Evolutionary conservation across 176 grass and related monocot genomes (phyloP).

Genomic region (Saccharum officinarum): DNA sequence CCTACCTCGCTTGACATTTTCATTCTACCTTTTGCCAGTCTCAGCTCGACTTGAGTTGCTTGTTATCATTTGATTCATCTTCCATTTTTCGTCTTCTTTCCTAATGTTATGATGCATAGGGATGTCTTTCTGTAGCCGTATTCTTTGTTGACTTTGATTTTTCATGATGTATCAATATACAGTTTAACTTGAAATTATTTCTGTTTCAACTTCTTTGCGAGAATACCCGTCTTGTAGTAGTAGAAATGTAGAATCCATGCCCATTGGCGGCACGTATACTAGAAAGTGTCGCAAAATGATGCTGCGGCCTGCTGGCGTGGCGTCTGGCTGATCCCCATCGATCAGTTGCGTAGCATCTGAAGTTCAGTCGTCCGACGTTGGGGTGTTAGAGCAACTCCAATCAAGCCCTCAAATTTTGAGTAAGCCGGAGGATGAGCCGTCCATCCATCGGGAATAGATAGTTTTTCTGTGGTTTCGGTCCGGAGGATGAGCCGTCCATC

Average conservation of each 20-base stretch:
- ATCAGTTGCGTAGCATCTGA: too few relatives aligned
- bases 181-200: not conserved
- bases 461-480: too few relatives aligned
- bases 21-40: constrained; percentile 7
- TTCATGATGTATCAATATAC: not conserved
- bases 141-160: not conserved
- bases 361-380: too few relatives aligned
- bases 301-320: too few relatives aligned
- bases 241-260: not conserved
- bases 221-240: not conserved
- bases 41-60: constrained; percentile 6
- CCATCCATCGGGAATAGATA: too few relatives aligned
- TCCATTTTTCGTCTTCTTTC: not conserved
- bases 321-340: too few relatives aligned
- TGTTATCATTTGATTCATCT: not conserved
- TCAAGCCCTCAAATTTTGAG: too few relatives aligned
- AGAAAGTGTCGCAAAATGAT: too few relatives aligned
- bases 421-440: too few relatives aligned
- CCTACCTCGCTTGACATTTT: not conserved
- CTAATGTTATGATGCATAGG: not conserved
- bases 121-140: not conserved
- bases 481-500: too few relatives aligned
- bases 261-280: too few relatives aligned
- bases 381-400: too few relatives aligned
- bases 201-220: not conserved